phyloP scores from a whole-genome alignment of 352 stramenopile genomes.

The Pythium aristosporum region DNA sequence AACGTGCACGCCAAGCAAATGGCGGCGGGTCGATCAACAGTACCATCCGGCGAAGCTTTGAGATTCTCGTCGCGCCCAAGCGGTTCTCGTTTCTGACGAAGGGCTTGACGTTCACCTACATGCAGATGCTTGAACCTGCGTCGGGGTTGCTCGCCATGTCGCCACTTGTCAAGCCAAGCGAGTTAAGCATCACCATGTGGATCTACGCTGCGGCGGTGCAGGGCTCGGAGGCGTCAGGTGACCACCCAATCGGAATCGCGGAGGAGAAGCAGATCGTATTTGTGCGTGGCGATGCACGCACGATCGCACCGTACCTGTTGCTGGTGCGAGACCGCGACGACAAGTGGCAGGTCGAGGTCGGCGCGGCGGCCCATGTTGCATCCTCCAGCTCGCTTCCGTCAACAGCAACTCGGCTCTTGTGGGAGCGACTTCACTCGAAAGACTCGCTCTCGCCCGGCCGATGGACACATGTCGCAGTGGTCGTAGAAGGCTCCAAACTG shows the following conservation, averaged over 20 bases:
- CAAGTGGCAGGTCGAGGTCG: constrained; percentile 61
- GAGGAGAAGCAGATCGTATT: constrained; percentile 64
- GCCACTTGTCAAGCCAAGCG: constrained; percentile 57
- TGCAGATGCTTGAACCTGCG: constrained; percentile 43
- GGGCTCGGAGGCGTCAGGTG: no score
- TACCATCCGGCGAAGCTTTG: constrained; percentile 50
- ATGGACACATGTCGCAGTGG: constrained; percentile 87
- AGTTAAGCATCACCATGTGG: constrained; percentile 90
- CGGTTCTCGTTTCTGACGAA: constrained; percentile 59
- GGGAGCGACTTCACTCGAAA: constrained; percentile 77
- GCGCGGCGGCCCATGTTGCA: constrained; percentile 32
- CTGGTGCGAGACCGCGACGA: constrained; percentile 40
- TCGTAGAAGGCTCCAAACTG: constrained; percentile 85
- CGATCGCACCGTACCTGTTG: constrained; percentile 66
- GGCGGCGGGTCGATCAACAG: constrained; percentile 11
- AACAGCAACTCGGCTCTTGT: constrained; percentile 26
- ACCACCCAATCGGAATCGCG: not conserved
- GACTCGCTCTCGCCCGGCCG: constrained; percentile 47
- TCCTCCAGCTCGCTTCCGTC: not conserved
- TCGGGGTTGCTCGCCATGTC: constrained; percentile 39
- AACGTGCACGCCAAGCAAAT: not conserved
- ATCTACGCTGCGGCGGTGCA: constrained; percentile 40
- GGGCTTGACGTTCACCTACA: constrained; percentile 56
- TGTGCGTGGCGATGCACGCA: constrained; percentile 55
- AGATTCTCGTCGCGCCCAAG: constrained; percentile 62